Percentiles rank a stretch among this genome's conserved stretches.
phyloP scores from a whole-genome alignment of 1,284 basidiomycete species.

The Puccinia coronata region DNA sequence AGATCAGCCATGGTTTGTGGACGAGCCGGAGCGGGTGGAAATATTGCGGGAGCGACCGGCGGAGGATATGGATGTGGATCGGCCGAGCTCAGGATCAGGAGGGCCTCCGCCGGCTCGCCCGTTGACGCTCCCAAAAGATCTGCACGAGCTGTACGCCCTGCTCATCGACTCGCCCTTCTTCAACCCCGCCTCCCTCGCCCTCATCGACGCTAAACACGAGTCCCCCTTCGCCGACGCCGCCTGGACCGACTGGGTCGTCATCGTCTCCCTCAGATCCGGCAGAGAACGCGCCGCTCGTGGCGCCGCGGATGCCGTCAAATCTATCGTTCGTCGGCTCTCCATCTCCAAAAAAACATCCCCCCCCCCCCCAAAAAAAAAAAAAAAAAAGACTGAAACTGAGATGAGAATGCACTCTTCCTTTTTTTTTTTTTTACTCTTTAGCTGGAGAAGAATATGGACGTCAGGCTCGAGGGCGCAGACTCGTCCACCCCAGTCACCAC shows the following conservation, averaged over 20 bases:
- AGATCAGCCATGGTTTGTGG: slow-evolving; percentile 38
- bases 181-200: slow-evolving; percentile 52
- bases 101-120: slow-evolving; percentile 50
- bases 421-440: slow-evolving; percentile 44
- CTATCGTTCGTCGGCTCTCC: slow-evolving; percentile 50
- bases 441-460: slow-evolving; percentile 16
- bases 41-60: not conserved
- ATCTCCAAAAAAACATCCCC: slow-evolving; percentile 52
- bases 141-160: slow-evolving; percentile 53
- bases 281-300: slow-evolving; percentile 55
- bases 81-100: not conserved
- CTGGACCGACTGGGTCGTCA: slow-evolving; percentile 56
- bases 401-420: too few species aligned
- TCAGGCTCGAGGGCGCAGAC: slow-evolving; percentile 66
- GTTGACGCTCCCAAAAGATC: slow-evolving; percentile 50
- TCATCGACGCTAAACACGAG: slow-evolving; percentile 54
- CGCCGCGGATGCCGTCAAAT: slow-evolving; percentile 53
- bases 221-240: slow-evolving; percentile 51
- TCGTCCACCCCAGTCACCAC: slow-evolving; percentile 56
- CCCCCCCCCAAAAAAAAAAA: slow-evolving; percentile 41
- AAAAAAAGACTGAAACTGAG: slow-evolving; percentile 50
- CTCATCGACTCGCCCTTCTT: slow-evolving; percentile 55
- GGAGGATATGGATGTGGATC: not conserved
- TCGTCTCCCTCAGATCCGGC: slow-evolving; percentile 52
- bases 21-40: not conserved